Evolutionary conservation across 768 basidiomycete genomes (phyloP).

Genomic region (Russula emetica): DNA sequence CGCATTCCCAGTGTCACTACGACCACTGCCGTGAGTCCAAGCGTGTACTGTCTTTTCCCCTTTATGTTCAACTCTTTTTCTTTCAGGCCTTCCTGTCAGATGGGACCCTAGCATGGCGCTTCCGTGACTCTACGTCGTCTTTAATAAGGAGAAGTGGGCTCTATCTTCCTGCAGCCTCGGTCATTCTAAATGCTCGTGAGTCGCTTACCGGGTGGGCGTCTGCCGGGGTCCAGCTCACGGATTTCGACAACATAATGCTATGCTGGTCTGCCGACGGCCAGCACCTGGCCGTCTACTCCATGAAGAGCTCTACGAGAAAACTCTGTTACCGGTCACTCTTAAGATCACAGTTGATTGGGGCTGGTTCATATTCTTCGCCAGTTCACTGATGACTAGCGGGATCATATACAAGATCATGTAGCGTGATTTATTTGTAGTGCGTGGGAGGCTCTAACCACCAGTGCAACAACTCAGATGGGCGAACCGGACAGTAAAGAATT

Average conservation of each 20-base stretch:
- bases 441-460: not conserved
- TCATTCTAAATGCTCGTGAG: slow-evolving; percentile 28
- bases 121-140: slow-evolving; percentile 31
- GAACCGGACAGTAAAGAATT: not conserved
- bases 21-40: slow-evolving; percentile 6
- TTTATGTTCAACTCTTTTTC: not conserved
- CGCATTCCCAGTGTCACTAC: slow-evolving; percentile 12
- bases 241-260: slow-evolving; percentile 20
- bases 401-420: slow-evolving; percentile 31
- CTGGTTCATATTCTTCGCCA: slow-evolving; percentile 30
- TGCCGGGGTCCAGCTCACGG: not conserved
- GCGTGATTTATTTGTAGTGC: not conserved
- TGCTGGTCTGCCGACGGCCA: slow-evolving; percentile 28
- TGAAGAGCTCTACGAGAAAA: slow-evolving; percentile 23
- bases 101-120: slow-evolving; percentile 31
- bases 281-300: slow-evolving; percentile 27
- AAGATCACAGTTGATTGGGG: slow-evolving; percentile 31
- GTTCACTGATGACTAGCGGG: slow-evolving; percentile 29
- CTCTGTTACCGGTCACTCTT: slow-evolving; percentile 24
- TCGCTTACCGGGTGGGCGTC: not conserved
- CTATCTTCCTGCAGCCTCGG: slow-evolving; percentile 24
- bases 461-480: slow-evolving; percentile 1
- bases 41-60: not conserved
- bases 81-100: slow-evolving; percentile 30
- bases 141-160: slow-evolving; percentile 26